Evolutionary conservation across 176 grass and related monocot genomes (phyloP).

Genomic region (Cocos nucifera): DNA sequence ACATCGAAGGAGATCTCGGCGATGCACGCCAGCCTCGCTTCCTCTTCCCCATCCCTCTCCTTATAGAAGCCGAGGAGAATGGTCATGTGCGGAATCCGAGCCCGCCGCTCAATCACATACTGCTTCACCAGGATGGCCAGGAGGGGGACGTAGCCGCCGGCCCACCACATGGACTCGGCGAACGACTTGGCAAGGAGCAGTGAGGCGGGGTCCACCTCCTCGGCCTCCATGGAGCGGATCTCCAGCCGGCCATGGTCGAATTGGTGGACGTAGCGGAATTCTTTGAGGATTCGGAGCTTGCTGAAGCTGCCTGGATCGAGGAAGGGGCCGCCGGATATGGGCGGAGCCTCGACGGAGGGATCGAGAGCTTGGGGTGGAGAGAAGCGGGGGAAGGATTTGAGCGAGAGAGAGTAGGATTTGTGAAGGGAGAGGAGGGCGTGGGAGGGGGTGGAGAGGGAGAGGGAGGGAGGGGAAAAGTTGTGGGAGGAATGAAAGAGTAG

Average conservation of each 20-base stretch:
- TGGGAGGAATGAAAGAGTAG: slow-evolving; percentile 11
- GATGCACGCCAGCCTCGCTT: slow-evolving; percentile 57
- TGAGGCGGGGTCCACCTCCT: slow-evolving; percentile 39
- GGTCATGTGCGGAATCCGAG: slow-evolving; percentile 46
- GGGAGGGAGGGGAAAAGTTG: neutral
- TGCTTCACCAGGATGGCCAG: slow-evolving; percentile 63
- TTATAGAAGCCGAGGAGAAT: slow-evolving; percentile 68
- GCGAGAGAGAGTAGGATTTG: neutral
- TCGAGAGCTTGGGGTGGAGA: slow-evolving; percentile 1
- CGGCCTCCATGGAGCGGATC: slow-evolving; percentile 44
- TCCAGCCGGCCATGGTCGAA: slow-evolving; percentile 44
- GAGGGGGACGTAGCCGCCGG: slow-evolving; percentile 45
- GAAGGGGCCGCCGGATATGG: slow-evolving; percentile 18
- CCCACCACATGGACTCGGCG: slow-evolving; percentile 54
- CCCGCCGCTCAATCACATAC: slow-evolving; percentile 53
- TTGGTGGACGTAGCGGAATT: slow-evolving; percentile 38
- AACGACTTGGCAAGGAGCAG: slow-evolving; percentile 68
- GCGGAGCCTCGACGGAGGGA: neutral
- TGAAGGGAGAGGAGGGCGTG: neutral
- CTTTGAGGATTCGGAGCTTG: slow-evolving; percentile 33
- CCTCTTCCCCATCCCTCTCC: neutral
- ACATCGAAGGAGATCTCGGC: slow-evolving; percentile 81
- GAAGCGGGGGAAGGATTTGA: neutral
- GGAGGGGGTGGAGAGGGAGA: neutral
- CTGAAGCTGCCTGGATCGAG: slow-evolving; percentile 35